A percentile compares a stretch with the other conserved stretches of the same genome.
These are phyloP conservation scores for Leptomonas pyrrhocoris DNA, from an alignment of 208 protist species.

Conservation along the genomic window DNA sequence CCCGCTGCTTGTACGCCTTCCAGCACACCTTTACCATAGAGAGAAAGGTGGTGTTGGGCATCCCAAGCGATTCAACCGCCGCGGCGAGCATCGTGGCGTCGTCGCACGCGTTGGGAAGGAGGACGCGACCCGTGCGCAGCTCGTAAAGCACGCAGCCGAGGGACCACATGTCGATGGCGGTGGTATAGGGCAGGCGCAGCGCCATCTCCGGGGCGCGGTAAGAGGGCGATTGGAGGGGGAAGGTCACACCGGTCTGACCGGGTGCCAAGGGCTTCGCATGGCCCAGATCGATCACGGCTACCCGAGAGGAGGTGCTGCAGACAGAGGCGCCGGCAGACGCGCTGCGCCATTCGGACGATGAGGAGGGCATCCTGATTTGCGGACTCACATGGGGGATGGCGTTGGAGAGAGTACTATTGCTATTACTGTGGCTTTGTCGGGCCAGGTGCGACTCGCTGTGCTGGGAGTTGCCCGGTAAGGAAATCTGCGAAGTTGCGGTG, in stretches of 20 bases:
- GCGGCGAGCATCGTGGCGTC: constrained; percentile 44
- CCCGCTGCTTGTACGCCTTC: constrained; percentile 37
- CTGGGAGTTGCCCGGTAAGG: not conserved
- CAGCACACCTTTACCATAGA: constrained; percentile 49
- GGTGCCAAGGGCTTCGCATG: constrained; percentile 71
- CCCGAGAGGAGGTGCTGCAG: constrained; percentile 14
- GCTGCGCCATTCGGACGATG: not conserved
- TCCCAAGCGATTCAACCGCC: constrained; percentile 40
- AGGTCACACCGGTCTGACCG: constrained; percentile 87
- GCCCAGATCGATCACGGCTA: constrained; percentile 98
- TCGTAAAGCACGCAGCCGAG: constrained; percentile 63
- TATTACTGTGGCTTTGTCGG: constrained; percentile 14
- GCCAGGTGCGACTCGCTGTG: not conserved
- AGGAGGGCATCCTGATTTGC: not conserved
- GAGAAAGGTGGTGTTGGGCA: constrained; percentile 53
- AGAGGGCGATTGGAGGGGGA: constrained; percentile 96
- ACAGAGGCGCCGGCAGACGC: not conserved
- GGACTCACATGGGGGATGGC: not conserved
- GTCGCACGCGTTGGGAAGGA: constrained; percentile 51
- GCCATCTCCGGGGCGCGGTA: constrained; percentile 97
- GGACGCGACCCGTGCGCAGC: constrained; percentile 42
- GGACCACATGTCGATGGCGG: constrained; percentile 78
- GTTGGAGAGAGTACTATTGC: not conserved
- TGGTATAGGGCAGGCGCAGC: constrained; percentile 60
- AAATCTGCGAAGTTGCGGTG: not conserved